Base-by-base conservation (phyloP, 2,329 filamentous ascomycete genomes). In the Ophiostoma himal-ulmi region DNA sequence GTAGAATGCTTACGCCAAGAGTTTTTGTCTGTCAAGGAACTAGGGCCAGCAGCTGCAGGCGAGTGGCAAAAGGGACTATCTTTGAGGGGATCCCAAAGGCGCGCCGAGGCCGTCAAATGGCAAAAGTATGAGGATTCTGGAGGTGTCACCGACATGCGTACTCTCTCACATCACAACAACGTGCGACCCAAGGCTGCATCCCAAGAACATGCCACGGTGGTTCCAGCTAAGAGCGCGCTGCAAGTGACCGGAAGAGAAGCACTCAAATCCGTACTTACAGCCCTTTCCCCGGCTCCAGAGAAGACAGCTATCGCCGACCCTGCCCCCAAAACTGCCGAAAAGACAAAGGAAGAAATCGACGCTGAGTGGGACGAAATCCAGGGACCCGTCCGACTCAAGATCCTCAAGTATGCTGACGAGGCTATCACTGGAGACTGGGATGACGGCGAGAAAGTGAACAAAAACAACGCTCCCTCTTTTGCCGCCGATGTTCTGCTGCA, bases 1-100 rank as follows among this genome's bases (percentile, higher is more conserved):
- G 83, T 93, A 48, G 83, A 88, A 36, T 82, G 83, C 8, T 84
- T 94, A 73, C 85, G 85, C 71, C 77, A 81, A 41, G 88, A 92
- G 75, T 87, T 92, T 74, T 81, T 86, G 62, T 81, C 86, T 5
- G 90, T 89, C 69, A 86, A 87, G 74, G 79, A 82, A n/a, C 83
- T 92, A 74, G 90, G 91, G n/a, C 75, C 83, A 64, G 88, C 89
- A 60, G 86, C 89, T 13, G 84, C 86, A 4, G 89, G 92, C 74
- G 91, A 94, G 78, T 95, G 92, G 91, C 82, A 88, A 39, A 94
- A 94, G 78, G 91, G 91, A 11, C 83, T 95, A 3, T 85, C 88
- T 62, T 81, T 80, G 37, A 84, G 86, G 71, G 90, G 91, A 11
- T 86, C 86, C 74, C 83, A 87, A 71, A 80, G 83, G 67, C 84